These are phyloP conservation scores for Berkeleyomyces basicola DNA, from an alignment of 2,329 filamentous ascomycete species.

Conservation along the genomic window DNA sequence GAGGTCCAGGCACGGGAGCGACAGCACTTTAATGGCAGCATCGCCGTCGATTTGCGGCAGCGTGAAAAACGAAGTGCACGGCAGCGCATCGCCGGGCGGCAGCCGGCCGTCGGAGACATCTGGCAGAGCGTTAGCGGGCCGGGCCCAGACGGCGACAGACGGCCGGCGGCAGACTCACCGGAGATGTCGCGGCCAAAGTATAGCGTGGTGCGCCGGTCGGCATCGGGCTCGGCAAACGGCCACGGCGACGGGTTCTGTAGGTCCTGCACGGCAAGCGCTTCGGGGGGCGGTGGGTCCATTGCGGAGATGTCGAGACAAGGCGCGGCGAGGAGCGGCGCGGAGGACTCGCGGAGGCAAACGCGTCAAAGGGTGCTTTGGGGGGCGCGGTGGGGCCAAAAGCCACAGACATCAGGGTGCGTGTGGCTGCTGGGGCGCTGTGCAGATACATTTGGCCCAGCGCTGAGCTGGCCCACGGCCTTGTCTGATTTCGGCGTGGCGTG, in stretches of 20 bases:
- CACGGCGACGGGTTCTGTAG: conserved; percentile 40
- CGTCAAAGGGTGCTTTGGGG: not conserved
- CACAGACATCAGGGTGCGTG: not conserved
- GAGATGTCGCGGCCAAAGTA: conserved; percentile 30
- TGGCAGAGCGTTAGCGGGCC: conserved; percentile 16
- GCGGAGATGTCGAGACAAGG: not conserved
- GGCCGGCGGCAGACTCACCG: not conserved
- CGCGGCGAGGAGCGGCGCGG: not conserved
- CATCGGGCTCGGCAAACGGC: conserved; percentile 23
- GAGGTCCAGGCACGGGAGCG: conserved; percentile 4
- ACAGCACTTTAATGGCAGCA: not conserved
- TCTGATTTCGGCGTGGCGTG: not conserved
- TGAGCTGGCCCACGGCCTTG: not conserved
- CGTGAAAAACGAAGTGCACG: conserved; percentile 11
- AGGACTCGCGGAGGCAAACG: not conserved
- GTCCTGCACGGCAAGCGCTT: conserved; percentile 48
- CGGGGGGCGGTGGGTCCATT: conserved; percentile 19
- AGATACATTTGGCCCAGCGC: not conserved
- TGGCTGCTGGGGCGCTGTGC: not conserved
- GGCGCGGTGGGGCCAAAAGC: not conserved
- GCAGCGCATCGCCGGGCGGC: conserved; percentile 3
- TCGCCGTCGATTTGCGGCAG: conserved; percentile 12
- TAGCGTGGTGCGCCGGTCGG: conserved; percentile 16
- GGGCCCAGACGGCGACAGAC: not conserved
- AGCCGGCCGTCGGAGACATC: conserved; percentile 2